Evolutionary conservation across 225 moss, liverwort and hornwort genomes (phyloP), one percentile per base, ranked within the genome.

Genomic region (Pseudisothecium myosuroides): DNA sequence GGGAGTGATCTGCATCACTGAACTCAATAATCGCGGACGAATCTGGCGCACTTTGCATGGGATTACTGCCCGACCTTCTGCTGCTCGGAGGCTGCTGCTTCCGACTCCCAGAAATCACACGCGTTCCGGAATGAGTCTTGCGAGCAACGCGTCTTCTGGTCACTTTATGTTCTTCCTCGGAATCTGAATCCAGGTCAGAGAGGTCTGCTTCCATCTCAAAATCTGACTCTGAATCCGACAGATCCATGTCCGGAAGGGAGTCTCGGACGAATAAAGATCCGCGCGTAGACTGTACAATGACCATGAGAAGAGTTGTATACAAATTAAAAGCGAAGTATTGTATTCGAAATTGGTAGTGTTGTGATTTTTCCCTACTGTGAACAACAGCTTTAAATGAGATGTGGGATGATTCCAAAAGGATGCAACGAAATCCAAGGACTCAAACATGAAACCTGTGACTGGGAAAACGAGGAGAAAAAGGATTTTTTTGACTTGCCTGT

Each of bases 191-290:
- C 62, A 89, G 29, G 24, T 93, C 90, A 45, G 93, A 90, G 37
- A 90, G 87, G 43, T 84, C 84, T 29, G 63, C 90, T 76, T 89
- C 90, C 85, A 73, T 83, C 58, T 94, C 93, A 79, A 90, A 93
- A 74, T 93, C 94, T 28, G 94, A 94, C 88, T 92, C 92, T 78
- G 93, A 94, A 45, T 95, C 95, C 43, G 95, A 95, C 62, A 95
- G 72, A 77, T 97, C 97, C 96, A 97, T 97, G 63, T 97, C 97
- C 26, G 87, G 91, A 92, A 95, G 66, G 37, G 90, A 88, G n/a
- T 78, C 89, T 83, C 89, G 84, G 63, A 68, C 14, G 23, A 71
- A 22, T 39, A 84, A 89, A 22, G 89, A 76, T 32, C 89, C 93
- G 24, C 94, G 94, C n/a, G 66, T 71, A 81, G 90, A 90, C 94